Conservation (phyloP, 2,329 filamentous ascomycete species). For the Calonectria henricotiae region DNA sequence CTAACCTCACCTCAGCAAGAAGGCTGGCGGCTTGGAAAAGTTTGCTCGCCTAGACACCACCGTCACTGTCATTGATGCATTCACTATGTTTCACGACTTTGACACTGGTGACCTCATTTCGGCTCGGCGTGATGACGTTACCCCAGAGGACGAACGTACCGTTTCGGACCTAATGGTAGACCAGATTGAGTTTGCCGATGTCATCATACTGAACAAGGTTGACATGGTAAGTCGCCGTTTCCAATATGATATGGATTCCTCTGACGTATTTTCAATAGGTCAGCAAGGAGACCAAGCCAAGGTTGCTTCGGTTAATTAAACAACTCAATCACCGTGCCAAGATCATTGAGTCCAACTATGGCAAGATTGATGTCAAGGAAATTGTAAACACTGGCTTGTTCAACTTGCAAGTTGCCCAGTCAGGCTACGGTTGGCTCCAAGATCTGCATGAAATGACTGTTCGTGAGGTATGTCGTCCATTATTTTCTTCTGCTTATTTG, state of each 20-base stretch:
- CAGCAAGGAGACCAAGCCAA: constrained; percentile 60
- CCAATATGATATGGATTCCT: not conserved
- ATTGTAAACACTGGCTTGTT: constrained; percentile 79
- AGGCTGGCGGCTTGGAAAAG: constrained; percentile 76
- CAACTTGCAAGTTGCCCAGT: constrained; percentile 75
- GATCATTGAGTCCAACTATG: constrained; percentile 73
- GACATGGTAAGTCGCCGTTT: constrained; percentile 67
- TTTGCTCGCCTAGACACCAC: constrained; percentile 80
- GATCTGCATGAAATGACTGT: constrained; percentile 79
- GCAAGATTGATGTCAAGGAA: constrained; percentile 73
- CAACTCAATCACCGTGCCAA: constrained; percentile 79
- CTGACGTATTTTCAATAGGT: constrained; percentile 51
- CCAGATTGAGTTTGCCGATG: constrained; percentile 84
- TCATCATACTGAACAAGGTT: constrained; percentile 80
- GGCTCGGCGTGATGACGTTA: constrained; percentile 74
- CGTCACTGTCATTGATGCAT: constrained; percentile 81
- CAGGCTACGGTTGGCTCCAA: constrained; percentile 79
- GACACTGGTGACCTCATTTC: constrained; percentile 79
- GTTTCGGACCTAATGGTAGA: constrained; percentile 85
- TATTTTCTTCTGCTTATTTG: not conserved
- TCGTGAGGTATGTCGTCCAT: constrained; percentile 64
- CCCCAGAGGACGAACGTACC: constrained; percentile 79
- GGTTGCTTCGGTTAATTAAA: constrained; percentile 70
- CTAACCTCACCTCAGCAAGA: constrained; percentile 55
- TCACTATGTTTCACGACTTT: constrained; percentile 82